phyloP scores from a whole-genome alignment of 352 stramenopile species.

The Nothophytophthora sp. region DNA sequence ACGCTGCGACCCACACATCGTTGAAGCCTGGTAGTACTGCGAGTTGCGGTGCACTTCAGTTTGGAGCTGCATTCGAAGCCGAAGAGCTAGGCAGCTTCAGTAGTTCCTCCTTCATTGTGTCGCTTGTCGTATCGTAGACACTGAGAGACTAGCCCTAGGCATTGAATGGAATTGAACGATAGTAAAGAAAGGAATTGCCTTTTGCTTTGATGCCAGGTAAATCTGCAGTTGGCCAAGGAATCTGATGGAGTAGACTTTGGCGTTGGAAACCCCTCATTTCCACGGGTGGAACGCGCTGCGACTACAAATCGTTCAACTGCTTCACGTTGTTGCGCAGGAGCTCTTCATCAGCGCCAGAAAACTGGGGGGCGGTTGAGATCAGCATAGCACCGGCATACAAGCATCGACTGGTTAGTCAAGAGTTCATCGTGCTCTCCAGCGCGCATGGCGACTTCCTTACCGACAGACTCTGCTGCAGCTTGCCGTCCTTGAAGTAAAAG shows the following conservation, averaged over 20 bases:
- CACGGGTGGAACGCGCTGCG: background rate
- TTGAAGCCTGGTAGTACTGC: no score
- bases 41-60: no score
- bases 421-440: background rate
- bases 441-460: constrained; percentile 21
- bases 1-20: no score
- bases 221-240: background rate
- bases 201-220: no score
- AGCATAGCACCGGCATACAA: background rate
- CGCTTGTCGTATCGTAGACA: no score
- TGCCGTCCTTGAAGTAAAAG: constrained; percentile 82
- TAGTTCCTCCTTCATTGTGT: no score
- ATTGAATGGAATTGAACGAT: no score
- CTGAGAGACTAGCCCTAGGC: no score
- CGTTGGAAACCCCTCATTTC: background rate
- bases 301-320: constrained; percentile 74
- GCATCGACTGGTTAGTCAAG: constrained; percentile 10
- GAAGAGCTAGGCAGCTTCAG: no score
- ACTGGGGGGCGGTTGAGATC: constrained; percentile 31
- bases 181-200: no score
- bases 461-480: constrained; percentile 77
- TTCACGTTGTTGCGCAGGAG: constrained; percentile 73
- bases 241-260: constrained; percentile 6
- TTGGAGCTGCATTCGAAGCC: no score
- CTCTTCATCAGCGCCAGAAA: constrained; percentile 81